A percentile compares a stretch with the other conserved stretches of the same genome.
phyloP scores from a whole-genome alignment of 257 asterid genomes.

The Fraxinus americana region DNA sequence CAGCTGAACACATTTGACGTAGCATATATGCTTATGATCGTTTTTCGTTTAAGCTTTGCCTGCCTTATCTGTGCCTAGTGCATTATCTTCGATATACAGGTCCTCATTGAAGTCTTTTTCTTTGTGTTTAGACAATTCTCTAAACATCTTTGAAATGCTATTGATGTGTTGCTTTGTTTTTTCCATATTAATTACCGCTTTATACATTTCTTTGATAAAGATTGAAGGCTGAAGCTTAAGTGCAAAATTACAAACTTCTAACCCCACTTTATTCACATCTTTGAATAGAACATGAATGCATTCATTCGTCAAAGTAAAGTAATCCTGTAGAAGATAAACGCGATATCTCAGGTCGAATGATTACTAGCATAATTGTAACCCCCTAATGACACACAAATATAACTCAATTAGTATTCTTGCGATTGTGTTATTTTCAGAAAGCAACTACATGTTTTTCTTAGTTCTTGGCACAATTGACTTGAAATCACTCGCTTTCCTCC shows the following conservation, averaged over 20 bases:
- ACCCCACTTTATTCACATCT: neutral
- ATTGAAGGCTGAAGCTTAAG: neutral
- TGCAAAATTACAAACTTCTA: neutral
- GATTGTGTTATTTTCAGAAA: neutral
- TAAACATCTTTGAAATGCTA: neutral
- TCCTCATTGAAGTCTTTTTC: neutral
- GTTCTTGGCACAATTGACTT: neutral
- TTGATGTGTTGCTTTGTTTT: neutral
- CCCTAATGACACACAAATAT: neutral
- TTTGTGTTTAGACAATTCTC: neutral
- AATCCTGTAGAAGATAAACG: neutral
- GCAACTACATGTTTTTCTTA: neutral
- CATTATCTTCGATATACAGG: neutral
- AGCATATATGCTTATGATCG: neutral
- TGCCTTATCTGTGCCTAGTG: neutral
- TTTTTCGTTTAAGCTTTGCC: neutral
- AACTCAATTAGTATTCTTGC: neutral
- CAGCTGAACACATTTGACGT: neutral
- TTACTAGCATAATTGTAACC: too few relatives aligned
- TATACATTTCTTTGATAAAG: too few relatives aligned
- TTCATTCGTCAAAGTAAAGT: too few relatives aligned
- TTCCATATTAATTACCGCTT: too few relatives aligned
- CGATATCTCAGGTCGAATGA: neutral
- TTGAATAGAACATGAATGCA: neutral
- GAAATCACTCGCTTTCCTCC: neutral